These are phyloP conservation scores for Tritrichomonas musculus DNA, from an alignment of 208 protist species.

Conservation along the genomic window DNA sequence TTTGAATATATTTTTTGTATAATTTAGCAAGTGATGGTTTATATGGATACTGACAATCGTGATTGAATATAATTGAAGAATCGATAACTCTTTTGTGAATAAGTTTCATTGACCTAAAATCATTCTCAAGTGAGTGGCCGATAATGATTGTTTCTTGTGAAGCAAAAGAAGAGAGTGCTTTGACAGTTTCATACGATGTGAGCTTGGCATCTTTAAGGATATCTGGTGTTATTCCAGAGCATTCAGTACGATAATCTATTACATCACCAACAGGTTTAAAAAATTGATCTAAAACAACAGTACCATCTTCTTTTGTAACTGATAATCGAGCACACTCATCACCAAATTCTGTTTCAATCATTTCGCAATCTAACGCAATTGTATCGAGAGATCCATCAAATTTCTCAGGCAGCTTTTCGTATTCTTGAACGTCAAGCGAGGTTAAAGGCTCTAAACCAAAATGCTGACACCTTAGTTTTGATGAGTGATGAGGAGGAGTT, in stretches of 20 bases:
- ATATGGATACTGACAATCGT: background rate
- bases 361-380: conserved; percentile 46
- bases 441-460: background rate
- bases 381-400: too few relatives aligned
- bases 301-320: conserved; percentile 2
- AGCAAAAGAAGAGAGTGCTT: background rate
- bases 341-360: conserved; percentile 38
- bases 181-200: background rate
- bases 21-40: background rate
- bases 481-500: background rate
- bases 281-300: conserved; percentile 31
- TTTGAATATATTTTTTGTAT: background rate
- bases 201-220: conserved; percentile 1
- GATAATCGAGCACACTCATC: conserved; percentile 39
- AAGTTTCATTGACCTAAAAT: conserved; percentile 39
- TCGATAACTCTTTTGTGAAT: conserved; percentile 39
- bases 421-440: background rate
- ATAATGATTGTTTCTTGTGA: conserved; percentile 39
- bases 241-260: conserved; percentile 41
- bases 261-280: conserved; percentile 31
- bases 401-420: background rate
- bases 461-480: background rate
- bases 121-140: conserved; percentile 50
- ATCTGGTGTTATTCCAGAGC: conserved; percentile 47
- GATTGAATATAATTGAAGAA: conserved; percentile 41